Evolutionary conservation across 345 rosid species (phyloP).

Genomic region (Kandelia obovata): DNA sequence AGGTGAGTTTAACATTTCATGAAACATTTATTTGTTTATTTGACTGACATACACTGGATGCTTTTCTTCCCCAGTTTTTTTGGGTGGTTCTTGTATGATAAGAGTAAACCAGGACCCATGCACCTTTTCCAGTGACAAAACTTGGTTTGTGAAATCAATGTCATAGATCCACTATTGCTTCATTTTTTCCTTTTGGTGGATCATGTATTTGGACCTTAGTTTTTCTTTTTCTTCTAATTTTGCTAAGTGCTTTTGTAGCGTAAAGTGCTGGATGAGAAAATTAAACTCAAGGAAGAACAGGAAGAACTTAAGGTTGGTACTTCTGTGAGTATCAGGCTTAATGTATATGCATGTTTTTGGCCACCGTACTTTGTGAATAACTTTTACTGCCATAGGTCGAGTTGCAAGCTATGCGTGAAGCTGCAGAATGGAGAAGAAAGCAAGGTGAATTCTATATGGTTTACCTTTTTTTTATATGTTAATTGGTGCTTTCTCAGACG

Average conservation of each 20-base stretch:
- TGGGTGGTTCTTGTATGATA: background rate
- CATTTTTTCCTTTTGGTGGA: too few species aligned
- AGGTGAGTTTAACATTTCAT: slow-evolving; percentile 36
- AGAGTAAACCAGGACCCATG: background rate
- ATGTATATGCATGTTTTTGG: slow-evolving; percentile 2
- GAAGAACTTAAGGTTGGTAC: slow-evolving; percentile 75
- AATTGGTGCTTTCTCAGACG: too few species aligned
- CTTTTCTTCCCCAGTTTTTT: background rate
- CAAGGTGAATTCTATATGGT: slow-evolving; percentile 41
- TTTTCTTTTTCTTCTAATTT: background rate
- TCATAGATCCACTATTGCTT: too few species aligned
- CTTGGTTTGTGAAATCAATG: too few species aligned
- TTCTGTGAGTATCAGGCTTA: slow-evolving; percentile 8
- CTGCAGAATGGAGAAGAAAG: slow-evolving; percentile 88
- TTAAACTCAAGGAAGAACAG: slow-evolving; percentile 78
- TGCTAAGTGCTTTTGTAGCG: slow-evolving; percentile 44
- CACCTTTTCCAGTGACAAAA: background rate
- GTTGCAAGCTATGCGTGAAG: slow-evolving; percentile 81
- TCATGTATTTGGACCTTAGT: background rate
- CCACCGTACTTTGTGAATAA: background rate
- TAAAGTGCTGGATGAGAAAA: slow-evolving; percentile 82
- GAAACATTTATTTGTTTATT: background rate
- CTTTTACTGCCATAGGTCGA: slow-evolving; percentile 49
- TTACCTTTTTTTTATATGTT: background rate
- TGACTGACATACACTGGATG: background rate